These are phyloP conservation scores for Durotheca rogersii DNA, from an alignment of 495 filamentous ascomycete genomes.

Conservation along the genomic window DNA sequence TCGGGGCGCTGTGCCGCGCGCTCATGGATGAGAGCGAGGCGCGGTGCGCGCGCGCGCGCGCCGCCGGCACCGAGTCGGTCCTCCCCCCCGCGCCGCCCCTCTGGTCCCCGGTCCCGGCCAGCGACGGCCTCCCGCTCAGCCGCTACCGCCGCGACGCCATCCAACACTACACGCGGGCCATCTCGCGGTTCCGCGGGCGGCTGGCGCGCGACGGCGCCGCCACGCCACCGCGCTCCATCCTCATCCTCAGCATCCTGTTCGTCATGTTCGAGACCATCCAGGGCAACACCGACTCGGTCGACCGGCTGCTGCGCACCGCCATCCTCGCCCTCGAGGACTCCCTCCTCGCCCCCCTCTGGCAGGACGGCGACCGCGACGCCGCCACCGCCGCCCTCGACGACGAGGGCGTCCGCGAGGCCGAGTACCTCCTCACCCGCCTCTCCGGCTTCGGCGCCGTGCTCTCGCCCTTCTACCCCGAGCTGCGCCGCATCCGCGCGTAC, in stretches of 20 bases:
- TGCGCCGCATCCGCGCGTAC: background rate
- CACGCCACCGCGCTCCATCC: conserved; percentile 11
- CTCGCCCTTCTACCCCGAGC: conserved; percentile 11
- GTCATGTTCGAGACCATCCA: conserved; percentile 24
- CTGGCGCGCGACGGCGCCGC: conserved; percentile 8
- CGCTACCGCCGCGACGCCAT: conserved; percentile 18
- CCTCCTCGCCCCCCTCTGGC: background rate
- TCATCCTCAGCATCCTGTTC: conserved; percentile 21
- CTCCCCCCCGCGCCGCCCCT: background rate
- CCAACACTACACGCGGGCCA: conserved; percentile 14
- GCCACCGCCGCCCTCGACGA: conserved; percentile 2
- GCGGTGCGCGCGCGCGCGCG: background rate
- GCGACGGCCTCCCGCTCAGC: background rate
- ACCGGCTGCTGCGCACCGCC: conserved; percentile 8
- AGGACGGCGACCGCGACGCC: background rate
- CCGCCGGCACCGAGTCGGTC: too few relatives aligned
- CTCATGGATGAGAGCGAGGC: conserved; percentile 4
- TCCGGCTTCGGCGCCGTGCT: conserved; percentile 10
- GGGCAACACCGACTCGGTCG: conserved; percentile 19
- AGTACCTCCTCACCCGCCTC: conserved; percentile 16
- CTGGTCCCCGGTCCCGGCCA: conserved; percentile 11
- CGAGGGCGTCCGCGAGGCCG: conserved; percentile 18
- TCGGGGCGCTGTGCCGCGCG: conserved; percentile 15
- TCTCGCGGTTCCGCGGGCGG: conserved; percentile 16
- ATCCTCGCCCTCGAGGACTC: conserved; percentile 8